Evolutionary conservation across 495 filamentous ascomycete species (phyloP).

Genomic region (Aspergillus coremiiformis): DNA sequence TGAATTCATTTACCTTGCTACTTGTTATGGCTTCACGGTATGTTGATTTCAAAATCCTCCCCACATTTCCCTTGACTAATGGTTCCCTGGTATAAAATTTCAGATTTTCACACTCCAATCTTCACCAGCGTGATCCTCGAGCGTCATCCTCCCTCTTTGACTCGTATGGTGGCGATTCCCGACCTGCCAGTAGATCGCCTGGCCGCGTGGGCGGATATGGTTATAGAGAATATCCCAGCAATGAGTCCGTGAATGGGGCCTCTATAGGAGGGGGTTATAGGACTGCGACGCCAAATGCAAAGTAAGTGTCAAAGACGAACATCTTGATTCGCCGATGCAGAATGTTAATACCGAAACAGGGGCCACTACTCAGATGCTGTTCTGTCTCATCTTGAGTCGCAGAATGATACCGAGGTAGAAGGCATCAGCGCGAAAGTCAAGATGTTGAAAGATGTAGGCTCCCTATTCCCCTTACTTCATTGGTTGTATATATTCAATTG

Average conservation of each 20-base stretch:
- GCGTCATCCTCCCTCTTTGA: conserved; percentile 78
- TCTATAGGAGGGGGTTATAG: conserved; percentile 36
- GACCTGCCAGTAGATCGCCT: conserved; percentile 45
- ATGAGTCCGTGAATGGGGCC: conserved; percentile 30
- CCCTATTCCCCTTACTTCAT: not conserved
- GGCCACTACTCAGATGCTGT: conserved; percentile 94
- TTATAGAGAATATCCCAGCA: conserved; percentile 53
- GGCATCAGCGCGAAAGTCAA: conserved; percentile 86
- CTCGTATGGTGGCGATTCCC: conserved; percentile 61
- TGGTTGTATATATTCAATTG: not conserved
- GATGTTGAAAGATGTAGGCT: conserved; percentile 82
- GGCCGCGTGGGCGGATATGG: conserved; percentile 43
- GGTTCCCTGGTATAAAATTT: not conserved
- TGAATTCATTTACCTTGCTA: not conserved
- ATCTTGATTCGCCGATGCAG: not conserved
- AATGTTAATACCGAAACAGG: conserved; percentile 31
- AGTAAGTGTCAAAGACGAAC: conserved; percentile 37
- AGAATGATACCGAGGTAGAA: conserved; percentile 87
- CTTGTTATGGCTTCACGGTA: conserved; percentile 29
- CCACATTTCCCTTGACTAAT: not conserved
- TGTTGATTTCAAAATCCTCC: not conserved
- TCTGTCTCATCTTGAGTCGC: conserved; percentile 86
- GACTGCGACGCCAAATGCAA: conserved; percentile 77
- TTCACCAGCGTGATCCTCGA: conserved; percentile 71
- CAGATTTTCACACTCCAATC: conserved; percentile 46